phyloP scores from a whole-genome alignment of 805 yeast genomes.

The Monosporozyma yasuniensis region DNA sequence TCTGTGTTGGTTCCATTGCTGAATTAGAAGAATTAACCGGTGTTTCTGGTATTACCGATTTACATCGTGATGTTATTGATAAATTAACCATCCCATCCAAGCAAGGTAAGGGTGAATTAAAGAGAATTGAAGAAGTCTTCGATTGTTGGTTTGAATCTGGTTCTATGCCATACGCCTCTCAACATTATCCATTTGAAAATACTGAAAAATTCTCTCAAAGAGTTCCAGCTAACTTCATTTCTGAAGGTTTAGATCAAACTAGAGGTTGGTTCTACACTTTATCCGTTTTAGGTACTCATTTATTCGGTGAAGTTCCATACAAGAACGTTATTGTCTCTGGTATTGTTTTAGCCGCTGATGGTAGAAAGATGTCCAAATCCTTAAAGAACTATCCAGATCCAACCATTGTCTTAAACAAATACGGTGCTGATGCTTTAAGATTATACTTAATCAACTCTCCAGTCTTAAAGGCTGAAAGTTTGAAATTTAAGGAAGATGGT shows the following conservation, averaged over 20 bases:
- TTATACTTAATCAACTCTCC: constrained; percentile 95
- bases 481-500: constrained; percentile 97
- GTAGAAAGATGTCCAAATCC: constrained; percentile 98
- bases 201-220: constrained; percentile 57
- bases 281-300: constrained; percentile 89
- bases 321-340: constrained; percentile 93
- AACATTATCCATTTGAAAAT: constrained; percentile 93
- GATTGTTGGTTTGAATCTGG: constrained; percentile 99
- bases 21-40: constrained; percentile 85
- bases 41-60: constrained; percentile 66
- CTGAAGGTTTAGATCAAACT: constrained; percentile 98
- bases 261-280: constrained; percentile 99
- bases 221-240: constrained; percentile 95
- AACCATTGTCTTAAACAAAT: constrained; percentile 62
- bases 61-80: constrained; percentile 92
- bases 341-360: constrained; percentile 94
- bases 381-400: constrained; percentile 98
- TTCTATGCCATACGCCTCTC: constrained; percentile 96
- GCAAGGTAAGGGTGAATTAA: constrained; percentile 77
- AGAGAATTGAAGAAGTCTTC: constrained; percentile 92
- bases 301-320: constrained; percentile 88
- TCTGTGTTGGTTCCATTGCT: constrained; percentile 84
- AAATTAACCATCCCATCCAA: constrained; percentile 87
- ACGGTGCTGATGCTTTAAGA: constrained; percentile 97
- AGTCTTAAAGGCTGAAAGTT: constrained; percentile 90